Conservation (phyloP, 345 rosid species). For the Euphorbia peplus region DNA sequence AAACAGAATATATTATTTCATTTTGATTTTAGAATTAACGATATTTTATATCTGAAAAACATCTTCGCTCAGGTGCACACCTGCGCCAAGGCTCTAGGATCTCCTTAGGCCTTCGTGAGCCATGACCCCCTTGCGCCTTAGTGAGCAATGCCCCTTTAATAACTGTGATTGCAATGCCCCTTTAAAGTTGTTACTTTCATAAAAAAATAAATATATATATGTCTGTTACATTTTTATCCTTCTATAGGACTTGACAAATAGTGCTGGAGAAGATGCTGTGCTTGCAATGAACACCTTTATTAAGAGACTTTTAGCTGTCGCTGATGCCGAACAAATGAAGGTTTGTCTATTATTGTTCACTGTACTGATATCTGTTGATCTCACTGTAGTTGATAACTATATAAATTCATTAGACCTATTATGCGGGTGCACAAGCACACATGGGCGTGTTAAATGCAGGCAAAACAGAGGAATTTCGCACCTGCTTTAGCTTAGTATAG, state of each 20-base stretch:
- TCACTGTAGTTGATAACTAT: background rate
- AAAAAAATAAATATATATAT: too few species aligned
- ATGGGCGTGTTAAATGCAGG: too few species aligned
- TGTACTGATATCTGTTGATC: background rate
- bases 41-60: too few species aligned
- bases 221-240: slow-evolving; percentile 12
- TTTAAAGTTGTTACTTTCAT: too few species aligned
- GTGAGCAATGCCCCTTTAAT: too few species aligned
- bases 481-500: background rate
- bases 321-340: slow-evolving; percentile 87
- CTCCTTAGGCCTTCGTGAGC: too few species aligned
- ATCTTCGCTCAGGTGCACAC: too few species aligned
- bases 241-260: slow-evolving; percentile 82
- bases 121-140: too few species aligned
- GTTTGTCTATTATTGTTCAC: slow-evolving; percentile 30
- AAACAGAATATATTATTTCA: too few species aligned
- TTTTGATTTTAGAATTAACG: too few species aligned
- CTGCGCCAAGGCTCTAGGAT: too few species aligned
- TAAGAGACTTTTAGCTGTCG: slow-evolving; percentile 82
- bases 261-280: slow-evolving; percentile 90
- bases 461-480: background rate
- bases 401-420: background rate
- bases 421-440: too few species aligned
- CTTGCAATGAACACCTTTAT: slow-evolving; percentile 91
- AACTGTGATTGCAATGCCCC: background rate